Percentiles rank a stretch among this genome's conserved stretches.
phyloP scores from a whole-genome alignment of 2,329 filamentous ascomycete genomes.

The Fusarium chlamydosporum region DNA sequence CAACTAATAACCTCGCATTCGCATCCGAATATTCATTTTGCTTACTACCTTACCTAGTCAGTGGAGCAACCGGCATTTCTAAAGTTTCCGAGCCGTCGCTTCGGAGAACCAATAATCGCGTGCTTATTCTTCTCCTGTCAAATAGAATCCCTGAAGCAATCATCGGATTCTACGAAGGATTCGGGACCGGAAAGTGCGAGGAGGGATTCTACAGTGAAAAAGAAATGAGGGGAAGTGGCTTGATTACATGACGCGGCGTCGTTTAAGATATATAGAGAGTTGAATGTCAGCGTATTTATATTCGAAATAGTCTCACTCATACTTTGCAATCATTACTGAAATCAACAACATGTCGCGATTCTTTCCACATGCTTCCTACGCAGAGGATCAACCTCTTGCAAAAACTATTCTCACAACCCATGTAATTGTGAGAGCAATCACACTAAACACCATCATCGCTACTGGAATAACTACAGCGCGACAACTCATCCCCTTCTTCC shows the following conservation, averaged over 20 bases:
- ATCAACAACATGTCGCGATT: slow-evolving; percentile 65
- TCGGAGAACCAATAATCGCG: slow-evolving; percentile 35
- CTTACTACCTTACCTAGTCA: slow-evolving; percentile 20
- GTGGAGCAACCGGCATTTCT: slow-evolving; percentile 35
- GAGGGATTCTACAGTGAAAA: slow-evolving; percentile 16
- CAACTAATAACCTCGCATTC: slow-evolving; percentile 26
- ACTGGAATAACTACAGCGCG: slow-evolving; percentile 56
- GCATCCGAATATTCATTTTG: slow-evolving; percentile 9
- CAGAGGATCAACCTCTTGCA: slow-evolving; percentile 72
- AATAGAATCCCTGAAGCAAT: slow-evolving; percentile 18
- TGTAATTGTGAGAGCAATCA: slow-evolving; percentile 69
- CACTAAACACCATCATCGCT: slow-evolving; percentile 66
- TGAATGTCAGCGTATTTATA: slow-evolving; percentile 8
- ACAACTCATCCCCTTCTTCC: slow-evolving; percentile 50
- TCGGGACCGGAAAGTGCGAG: slow-evolving; percentile 25
- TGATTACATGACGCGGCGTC: slow-evolving; percentile 38
- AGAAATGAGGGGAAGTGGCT: slow-evolving; percentile 25
- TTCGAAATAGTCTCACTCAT: slow-evolving; percentile 1
- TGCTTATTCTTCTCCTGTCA: slow-evolving; percentile 40
- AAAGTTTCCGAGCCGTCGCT: slow-evolving; percentile 33
- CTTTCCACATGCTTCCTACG: slow-evolving; percentile 69
- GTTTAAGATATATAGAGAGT: slow-evolving; percentile 12
- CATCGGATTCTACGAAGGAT: neutral
- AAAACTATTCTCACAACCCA: slow-evolving; percentile 71
- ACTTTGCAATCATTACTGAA: neutral